A percentile compares a stretch with the other conserved stretches of the same genome.
phyloP scores from a whole-genome alignment of 805 yeast genomes.

The Metschnikowia drakensbergensis region DNA sequence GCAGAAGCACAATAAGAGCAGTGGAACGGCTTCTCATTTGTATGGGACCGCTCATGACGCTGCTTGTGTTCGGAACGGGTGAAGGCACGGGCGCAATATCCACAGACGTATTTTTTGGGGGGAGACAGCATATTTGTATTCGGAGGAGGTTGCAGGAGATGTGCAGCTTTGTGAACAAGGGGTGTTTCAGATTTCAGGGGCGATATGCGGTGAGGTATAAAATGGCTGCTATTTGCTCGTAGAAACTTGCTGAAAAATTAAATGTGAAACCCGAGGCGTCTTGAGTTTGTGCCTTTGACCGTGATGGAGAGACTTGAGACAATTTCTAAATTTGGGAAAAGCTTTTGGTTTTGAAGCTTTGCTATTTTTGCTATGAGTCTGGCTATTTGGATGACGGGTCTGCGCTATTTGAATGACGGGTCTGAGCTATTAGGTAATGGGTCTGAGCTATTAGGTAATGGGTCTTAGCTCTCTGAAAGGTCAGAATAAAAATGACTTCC shows the following conservation, averaged over 20 bases:
- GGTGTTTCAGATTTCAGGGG: conserved; percentile 3
- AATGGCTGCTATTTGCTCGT: not conserved
- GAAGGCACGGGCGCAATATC: conserved; percentile 75
- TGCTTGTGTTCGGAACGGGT: conserved; percentile 76
- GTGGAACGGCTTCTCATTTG: conserved; percentile 75
- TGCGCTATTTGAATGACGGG: no score
- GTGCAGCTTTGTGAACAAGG: not conserved
- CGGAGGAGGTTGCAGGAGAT: not conserved
- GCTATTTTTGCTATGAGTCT: no score
- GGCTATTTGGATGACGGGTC: no score
- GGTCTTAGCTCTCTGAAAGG: no score
- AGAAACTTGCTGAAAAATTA: not conserved
- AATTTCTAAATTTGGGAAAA: no score
- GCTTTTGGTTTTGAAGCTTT: no score
- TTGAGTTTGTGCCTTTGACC: not conserved
- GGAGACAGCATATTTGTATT: conserved; percentile 20
- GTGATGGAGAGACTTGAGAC: no score
- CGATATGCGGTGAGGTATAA: not conserved
- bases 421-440: no score
- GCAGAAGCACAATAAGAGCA: conserved; percentile 67
- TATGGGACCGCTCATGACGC: conserved; percentile 76
- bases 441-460: no score
- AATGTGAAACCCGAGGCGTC: not conserved
- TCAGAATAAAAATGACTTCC: no score
- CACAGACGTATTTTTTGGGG: conserved; percentile 68